Percentiles rank a stretch among this genome's conserved stretches.
phyloP scores from a whole-genome alignment of 495 filamentous ascomycete genomes.

The Immersiella caudata region DNA sequence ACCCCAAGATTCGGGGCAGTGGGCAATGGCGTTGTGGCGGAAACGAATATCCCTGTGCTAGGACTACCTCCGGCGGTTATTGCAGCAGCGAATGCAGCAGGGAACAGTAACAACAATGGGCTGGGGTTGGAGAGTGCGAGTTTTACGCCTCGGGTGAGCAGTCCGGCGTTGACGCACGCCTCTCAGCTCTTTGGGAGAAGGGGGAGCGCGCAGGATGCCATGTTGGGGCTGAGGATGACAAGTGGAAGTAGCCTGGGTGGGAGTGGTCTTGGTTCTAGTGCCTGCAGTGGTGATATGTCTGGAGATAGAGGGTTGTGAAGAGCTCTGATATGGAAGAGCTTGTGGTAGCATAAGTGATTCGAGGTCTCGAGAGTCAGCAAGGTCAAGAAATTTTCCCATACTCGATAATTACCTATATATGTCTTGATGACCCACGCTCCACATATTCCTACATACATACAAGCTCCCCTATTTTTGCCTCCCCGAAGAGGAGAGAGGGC shows the following conservation, averaged over 20 bases:
- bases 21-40: conserved; percentile 33
- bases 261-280: conserved; percentile 1
- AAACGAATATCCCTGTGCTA: conserved; percentile 49
- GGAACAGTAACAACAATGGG: neutral
- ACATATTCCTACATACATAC: conserved; percentile 1
- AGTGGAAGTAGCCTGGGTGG: neutral
- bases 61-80: conserved; percentile 46
- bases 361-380: neutral
- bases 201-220: conserved; percentile 45
- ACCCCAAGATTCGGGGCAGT: conserved; percentile 10
- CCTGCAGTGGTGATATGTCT: neutral
- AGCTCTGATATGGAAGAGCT: too few species aligned
- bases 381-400: neutral
- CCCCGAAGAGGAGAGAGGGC: neutral
- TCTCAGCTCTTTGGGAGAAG: conserved; percentile 43
- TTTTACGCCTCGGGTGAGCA: conserved; percentile 33
- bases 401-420: neutral
- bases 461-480: neutral
- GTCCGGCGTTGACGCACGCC: conserved; percentile 40
- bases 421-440: neutral
- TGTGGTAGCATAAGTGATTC: too few species aligned
- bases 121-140: conserved; percentile 25
- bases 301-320: conserved; percentile 5
- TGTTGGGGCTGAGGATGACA: conserved; percentile 26
- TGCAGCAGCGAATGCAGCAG: conserved; percentile 23